Evolutionary conservation across 352 stramenopile species (phyloP).

Genomic region (Globisporangium splendens): DNA sequence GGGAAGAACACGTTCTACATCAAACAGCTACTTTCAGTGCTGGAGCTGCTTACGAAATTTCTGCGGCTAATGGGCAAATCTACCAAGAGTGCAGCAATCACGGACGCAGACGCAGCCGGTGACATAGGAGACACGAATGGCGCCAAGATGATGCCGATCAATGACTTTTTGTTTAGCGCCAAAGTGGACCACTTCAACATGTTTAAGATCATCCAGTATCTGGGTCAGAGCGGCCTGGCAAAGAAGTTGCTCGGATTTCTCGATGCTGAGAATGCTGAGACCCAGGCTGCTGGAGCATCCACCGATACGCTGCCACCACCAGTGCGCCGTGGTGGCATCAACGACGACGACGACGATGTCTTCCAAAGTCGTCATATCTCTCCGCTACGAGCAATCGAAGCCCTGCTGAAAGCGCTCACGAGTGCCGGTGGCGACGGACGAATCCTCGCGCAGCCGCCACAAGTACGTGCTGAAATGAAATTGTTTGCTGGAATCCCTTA

Average conservation of each 20-base stretch:
- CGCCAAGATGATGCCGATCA: conserved; percentile 76
- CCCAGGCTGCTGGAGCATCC: neutral
- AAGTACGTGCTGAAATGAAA: conserved; percentile 31
- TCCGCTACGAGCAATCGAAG: conserved; percentile 72
- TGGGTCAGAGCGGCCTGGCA: conserved; percentile 68
- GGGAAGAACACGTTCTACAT: conserved; percentile 89
- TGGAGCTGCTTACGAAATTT: conserved; percentile 78
- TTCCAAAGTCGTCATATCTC: conserved; percentile 82
- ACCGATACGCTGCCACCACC: neutral
- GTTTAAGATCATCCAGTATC: conserved; percentile 87
- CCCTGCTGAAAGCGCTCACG: conserved; percentile 74
- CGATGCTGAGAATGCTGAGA: conserved; percentile 26
- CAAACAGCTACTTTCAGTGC: conserved; percentile 79
- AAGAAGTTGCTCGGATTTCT: conserved; percentile 86
- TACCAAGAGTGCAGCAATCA: conserved; percentile 4
- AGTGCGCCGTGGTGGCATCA: neutral
- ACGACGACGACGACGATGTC: conserved; percentile 27
- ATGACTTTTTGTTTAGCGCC: conserved; percentile 82
- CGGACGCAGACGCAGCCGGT: neutral
- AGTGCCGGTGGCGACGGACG: conserved; percentile 64
- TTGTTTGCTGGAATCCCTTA: neutral
- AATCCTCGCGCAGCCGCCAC: conserved; percentile 59
- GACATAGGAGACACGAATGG: conserved; percentile 27
- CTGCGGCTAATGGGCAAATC: conserved; percentile 50
- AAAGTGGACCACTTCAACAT: conserved; percentile 86